Percentiles rank a stretch among this genome's conserved stretches.
Evolutionary conservation across 2,329 filamentous ascomycete genomes (phyloP).

Genomic region (Zasmidium citrigriseum): DNA sequence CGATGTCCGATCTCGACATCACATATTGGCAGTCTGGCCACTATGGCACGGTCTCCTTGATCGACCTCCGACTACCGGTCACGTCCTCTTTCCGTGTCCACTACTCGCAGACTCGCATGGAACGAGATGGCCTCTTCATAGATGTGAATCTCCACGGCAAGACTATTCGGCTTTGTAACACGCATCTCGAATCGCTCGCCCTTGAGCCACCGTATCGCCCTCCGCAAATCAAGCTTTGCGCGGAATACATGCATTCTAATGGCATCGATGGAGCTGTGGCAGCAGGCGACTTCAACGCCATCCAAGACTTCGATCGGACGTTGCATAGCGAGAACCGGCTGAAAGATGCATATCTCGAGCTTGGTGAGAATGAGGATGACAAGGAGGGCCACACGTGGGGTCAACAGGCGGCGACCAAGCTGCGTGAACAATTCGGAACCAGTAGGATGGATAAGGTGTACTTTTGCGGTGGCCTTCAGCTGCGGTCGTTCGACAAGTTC

Average conservation of each 20-base stretch:
- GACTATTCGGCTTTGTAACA: slow-evolving; percentile 55
- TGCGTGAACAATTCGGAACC: slow-evolving; percentile 50
- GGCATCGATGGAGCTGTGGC: slow-evolving; percentile 43
- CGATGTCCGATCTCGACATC: slow-evolving; percentile 49
- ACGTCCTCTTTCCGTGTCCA: slow-evolving; percentile 54
- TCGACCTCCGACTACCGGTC: slow-evolving; percentile 51
- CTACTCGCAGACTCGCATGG: slow-evolving; percentile 47
- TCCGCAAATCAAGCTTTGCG: slow-evolving; percentile 49
- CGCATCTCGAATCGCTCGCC: slow-evolving; percentile 58
- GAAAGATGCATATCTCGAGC: slow-evolving; percentile 55
- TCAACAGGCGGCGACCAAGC: slow-evolving; percentile 48
- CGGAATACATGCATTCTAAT: slow-evolving; percentile 44
- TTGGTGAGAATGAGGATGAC: slow-evolving; percentile 53
- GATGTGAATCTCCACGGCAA: slow-evolving; percentile 43
- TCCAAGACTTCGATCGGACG: slow-evolving; percentile 54
- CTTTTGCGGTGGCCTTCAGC: slow-evolving; percentile 41
- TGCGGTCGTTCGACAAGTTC: slow-evolving; percentile 48
- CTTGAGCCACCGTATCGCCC: slow-evolving; percentile 52
- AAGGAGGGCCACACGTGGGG: slow-evolving; percentile 61
- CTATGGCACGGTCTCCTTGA: slow-evolving; percentile 57
- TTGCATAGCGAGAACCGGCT: slow-evolving; percentile 52
- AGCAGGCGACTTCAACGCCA: slow-evolving; percentile 61
- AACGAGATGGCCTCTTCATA: slow-evolving; percentile 58
- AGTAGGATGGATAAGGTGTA: slow-evolving; percentile 59
- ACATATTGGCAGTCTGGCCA: slow-evolving; percentile 47